Percentiles rank a stretch among this genome's conserved stretches.
Evolutionary conservation across 1,284 basidiomycete genomes (phyloP).

Genomic region (Leccinum fallax): DNA sequence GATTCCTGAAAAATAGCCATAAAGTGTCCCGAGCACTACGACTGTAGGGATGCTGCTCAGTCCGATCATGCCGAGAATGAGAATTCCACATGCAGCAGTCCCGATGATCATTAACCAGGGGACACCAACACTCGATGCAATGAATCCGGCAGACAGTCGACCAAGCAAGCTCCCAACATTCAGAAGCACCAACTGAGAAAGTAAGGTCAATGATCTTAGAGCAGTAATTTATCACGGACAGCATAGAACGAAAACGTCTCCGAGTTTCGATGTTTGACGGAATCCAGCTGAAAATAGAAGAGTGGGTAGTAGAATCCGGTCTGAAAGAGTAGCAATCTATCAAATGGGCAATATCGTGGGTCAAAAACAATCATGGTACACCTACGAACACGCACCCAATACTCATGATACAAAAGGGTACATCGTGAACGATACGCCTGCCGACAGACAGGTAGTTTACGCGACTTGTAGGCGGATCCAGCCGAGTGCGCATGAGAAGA

Average conservation of each 20-base stretch:
- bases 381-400: slow-evolving; percentile 23
- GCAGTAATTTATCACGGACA: slow-evolving; percentile 11
- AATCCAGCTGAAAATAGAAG: slow-evolving; percentile 36
- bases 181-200: slow-evolving; percentile 27
- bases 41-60: slow-evolving; percentile 21
- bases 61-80: slow-evolving; percentile 32
- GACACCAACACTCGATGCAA: slow-evolving; percentile 24
- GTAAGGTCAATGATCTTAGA: not conserved
- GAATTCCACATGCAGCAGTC: slow-evolving; percentile 30
- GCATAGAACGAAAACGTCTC: slow-evolving; percentile 36
- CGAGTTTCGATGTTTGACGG: slow-evolving; percentile 28
- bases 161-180: slow-evolving; percentile 30
- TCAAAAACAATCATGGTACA: not conserved
- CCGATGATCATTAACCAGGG: slow-evolving; percentile 19
- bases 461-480: slow-evolving; percentile 21
- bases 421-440: slow-evolving; percentile 21
- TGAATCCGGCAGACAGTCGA: slow-evolving; percentile 29
- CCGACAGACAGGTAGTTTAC: slow-evolving; percentile 24
- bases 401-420: slow-evolving; percentile 24
- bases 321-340: slow-evolving; percentile 22
- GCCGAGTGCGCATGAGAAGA: slow-evolving; percentile 33
- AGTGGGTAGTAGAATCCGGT: slow-evolving; percentile 27
- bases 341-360: not conserved
- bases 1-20: slow-evolving; percentile 43
- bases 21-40: slow-evolving; percentile 25